Base-by-base conservation (phyloP, 106 monocot species). In the Gastrodia elata region DNA sequence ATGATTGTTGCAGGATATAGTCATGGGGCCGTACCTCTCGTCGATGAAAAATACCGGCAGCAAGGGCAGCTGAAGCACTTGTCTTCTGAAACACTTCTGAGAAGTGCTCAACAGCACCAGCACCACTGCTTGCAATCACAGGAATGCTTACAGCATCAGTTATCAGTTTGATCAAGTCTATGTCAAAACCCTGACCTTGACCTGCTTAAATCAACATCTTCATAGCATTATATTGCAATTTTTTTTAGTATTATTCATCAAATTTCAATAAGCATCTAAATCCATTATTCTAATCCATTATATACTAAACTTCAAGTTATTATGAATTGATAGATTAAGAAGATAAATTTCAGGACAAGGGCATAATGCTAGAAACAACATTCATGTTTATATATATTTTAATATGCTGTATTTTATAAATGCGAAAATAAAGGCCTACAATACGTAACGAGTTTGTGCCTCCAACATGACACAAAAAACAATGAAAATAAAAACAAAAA, bases 101-200 rank as follows among this genome's bases (percentile, higher is more conserved):
- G 79, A 97, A 97, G 71, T 97, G 96, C 26, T 84, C 78, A 5
- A 86, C 92, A 46, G 76, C 74, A 57, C 96, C 96, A 14, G 96
- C 96, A 75, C 96, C 96, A 43, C 96, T 92, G 86, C 96, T 96
- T 73, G 96, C 96, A 68, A 97, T 97, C 38, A 97, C 92, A 68
- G 96, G 96, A 38, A 97, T 86, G 2, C 81, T 84, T 16, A 97
- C 96, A 73, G 90, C 92, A 76, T 92, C 96, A 76, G 92, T 87
- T 71, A 97, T 79, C 52, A 90, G 82, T 67, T 81, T 90, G 42
- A 97, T 74, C 38, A 97, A 67, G 74, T 97, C 96, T 79, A 92
- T 84, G 73, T 92, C 96, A 73, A 88, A 97, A 52, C 96, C 96
- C 56, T 78, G 73, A 2, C 96, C 92, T 48, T 97, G 96, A 67